These are phyloP conservation scores for Monosporozyma servazzii DNA, from an alignment of 805 yeast species.

Conservation along the genomic window DNA sequence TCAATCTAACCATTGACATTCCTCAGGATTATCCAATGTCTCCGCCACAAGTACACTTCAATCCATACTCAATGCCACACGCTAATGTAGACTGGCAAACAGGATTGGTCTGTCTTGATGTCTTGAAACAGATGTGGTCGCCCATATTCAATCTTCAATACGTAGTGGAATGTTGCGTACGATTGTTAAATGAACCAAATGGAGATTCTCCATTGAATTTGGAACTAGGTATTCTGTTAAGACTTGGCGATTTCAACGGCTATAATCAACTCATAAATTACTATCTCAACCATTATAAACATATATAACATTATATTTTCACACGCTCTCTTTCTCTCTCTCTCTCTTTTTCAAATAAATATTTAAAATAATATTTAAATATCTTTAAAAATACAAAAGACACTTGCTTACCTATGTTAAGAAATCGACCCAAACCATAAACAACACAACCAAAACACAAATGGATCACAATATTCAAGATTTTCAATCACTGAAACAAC, in stretches of 20 bases:
- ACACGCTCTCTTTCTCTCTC: no score
- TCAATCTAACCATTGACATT: constrained; percentile 40
- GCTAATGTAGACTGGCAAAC: constrained; percentile 42
- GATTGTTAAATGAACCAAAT: constrained; percentile 55
- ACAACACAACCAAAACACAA: background rate
- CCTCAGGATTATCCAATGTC: constrained; percentile 44
- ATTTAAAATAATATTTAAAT: background rate
- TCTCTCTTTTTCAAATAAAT: background rate
- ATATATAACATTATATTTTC: background rate
- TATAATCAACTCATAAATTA: constrained; percentile 36
- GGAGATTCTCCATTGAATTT: constrained; percentile 64
- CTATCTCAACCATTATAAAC: constrained; percentile 17
- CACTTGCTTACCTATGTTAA: no score
- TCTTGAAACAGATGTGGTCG: constrained; percentile 53
- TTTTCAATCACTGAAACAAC: background rate
- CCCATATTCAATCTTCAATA: constrained; percentile 64
- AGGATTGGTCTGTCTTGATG: constrained; percentile 67
- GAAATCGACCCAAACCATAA: no score
- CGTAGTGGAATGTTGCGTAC: constrained; percentile 46
- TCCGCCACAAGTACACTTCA: constrained; percentile 50
- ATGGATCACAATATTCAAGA: background rate
- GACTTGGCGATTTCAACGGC: constrained; percentile 39
- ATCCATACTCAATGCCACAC: constrained; percentile 34
- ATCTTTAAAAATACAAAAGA: background rate
- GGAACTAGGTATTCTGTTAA: constrained; percentile 54